Evolutionary conservation across 192 early-diverging fungal genomes (phyloP).

Genomic region (Entomortierella chlamydospora): DNA sequence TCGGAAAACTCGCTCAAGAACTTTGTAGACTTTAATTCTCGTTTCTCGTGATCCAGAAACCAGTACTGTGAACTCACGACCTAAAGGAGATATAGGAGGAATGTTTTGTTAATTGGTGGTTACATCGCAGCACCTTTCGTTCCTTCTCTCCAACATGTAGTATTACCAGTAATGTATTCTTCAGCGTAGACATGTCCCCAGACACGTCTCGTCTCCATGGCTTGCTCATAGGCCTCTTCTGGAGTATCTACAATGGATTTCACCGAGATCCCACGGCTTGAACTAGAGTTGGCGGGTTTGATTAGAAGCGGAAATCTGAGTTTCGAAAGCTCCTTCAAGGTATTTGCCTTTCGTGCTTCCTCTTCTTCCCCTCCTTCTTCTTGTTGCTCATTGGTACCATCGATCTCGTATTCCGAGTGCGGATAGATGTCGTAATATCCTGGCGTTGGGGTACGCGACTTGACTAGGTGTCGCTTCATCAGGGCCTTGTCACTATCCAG

Average conservation of each 20-base stretch:
- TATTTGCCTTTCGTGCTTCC: neutral
- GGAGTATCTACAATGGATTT: slow-evolving; percentile 44
- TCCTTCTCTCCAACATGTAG: neutral
- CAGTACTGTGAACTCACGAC: slow-evolving; percentile 39
- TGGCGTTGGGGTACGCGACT: slow-evolving; percentile 13
- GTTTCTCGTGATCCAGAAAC: slow-evolving; percentile 30
- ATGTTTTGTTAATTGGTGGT: neutral
- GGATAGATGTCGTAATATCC: slow-evolving; percentile 42
- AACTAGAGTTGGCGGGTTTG: slow-evolving; percentile 42
- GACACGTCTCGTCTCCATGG: slow-evolving; percentile 35
- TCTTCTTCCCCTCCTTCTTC: slow-evolving; percentile 1
- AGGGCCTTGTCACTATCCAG: slow-evolving; percentile 40
- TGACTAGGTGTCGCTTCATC: slow-evolving; percentile 35
- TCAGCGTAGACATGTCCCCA: slow-evolving; percentile 51
- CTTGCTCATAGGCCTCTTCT: slow-evolving; percentile 23
- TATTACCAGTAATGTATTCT: slow-evolving; percentile 38
- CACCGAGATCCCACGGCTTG: slow-evolving; percentile 31
- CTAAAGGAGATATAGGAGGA: neutral
- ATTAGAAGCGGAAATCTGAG: slow-evolving; percentile 30
- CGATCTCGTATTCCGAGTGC: neutral
- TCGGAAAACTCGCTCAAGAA: slow-evolving; percentile 39
- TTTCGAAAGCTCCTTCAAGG: slow-evolving; percentile 18
- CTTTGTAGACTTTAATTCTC: slow-evolving; percentile 31
- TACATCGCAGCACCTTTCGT: neutral
- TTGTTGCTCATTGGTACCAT: neutral